Base-by-base conservation (phyloP, 1,284 basidiomycete genomes). In the Inonotus obliquus region DNA sequence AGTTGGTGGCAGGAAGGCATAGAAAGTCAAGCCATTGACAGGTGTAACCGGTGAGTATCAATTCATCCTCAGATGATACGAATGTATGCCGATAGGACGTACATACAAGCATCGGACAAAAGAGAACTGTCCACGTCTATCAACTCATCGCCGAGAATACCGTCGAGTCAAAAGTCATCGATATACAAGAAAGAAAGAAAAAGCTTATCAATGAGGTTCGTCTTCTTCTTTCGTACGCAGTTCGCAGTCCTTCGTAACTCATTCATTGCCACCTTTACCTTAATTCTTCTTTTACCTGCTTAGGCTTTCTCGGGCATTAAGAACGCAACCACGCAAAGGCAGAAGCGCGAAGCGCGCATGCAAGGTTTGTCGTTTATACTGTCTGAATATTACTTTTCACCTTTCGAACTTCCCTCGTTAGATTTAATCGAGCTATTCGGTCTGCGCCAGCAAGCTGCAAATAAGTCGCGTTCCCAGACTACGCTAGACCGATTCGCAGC, bases 1-100 rank as follows among this genome's bases (percentile, higher is more conserved):
- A 87, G 86, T 21, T 89, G 87, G 86, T 89, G 87, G 87, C 86
- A 89, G 78, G 91, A 92, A 68, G 91, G 93, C 2, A 94, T 96
- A 49, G 94, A 96, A 74, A 85, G 84, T 63, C 91, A 96, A 70
- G 93, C 94, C 0, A 91, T 96, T 63, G 93, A 96, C 71, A 79
- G 93, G 67, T 86, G 84, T 60, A 87, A 89, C 67, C 76, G 85
- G 76, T 81, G 72, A 55, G 72, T 63, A 29, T 9, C 19, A 44
- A 14, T 14, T 21, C 17, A 44, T 44, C n/a, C 41, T 44, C 41
- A 44, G 4, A 14, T 17, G n/a, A 19, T 23, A 57, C 13, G 11
- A 48, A 51, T 44, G 19, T 25, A 11, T 35, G n/a, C 19, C 17
- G 10, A 55, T 44, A 39, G 52, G 51, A 62, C n/a, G 48, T 47